phyloP scores from a whole-genome alignment of 2,329 filamentous ascomycete species.

The Chrysosporium keratinophilum region DNA sequence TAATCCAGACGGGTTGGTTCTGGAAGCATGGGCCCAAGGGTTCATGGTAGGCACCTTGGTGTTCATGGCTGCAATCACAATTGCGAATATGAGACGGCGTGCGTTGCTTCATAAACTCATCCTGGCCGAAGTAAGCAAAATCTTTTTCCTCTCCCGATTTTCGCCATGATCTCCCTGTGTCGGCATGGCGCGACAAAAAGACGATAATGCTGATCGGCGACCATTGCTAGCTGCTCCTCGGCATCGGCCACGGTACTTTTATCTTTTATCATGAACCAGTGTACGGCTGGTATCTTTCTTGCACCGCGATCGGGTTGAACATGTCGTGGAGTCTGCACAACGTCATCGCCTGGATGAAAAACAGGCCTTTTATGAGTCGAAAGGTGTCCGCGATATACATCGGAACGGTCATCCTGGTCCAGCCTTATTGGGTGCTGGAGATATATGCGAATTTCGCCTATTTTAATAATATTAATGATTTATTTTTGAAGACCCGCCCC shows the following conservation, averaged over 20 bases:
- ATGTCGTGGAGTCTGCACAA: constrained; percentile 56
- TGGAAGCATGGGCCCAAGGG: constrained; percentile 42
- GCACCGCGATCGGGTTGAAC: constrained; percentile 51
- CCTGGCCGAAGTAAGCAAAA: constrained; percentile 36
- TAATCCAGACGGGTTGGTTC: constrained; percentile 28
- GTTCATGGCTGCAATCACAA: constrained; percentile 41
- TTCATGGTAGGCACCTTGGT: constrained; percentile 41
- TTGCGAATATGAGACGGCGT: constrained; percentile 41
- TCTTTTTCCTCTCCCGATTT: neutral
- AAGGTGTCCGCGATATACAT: constrained; percentile 48
- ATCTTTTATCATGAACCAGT: constrained; percentile 47
- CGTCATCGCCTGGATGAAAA: constrained; percentile 58
- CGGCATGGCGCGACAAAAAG: too few relatives aligned
- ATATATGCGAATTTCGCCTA: constrained; percentile 57
- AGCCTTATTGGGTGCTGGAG: constrained; percentile 56
- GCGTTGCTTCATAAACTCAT: constrained; percentile 44
- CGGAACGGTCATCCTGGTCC: constrained; percentile 46
- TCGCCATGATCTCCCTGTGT: too few relatives aligned
- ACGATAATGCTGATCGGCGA: neutral
- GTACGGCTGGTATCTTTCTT: constrained; percentile 55
- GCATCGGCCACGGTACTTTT: constrained; percentile 49
- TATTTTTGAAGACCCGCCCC: constrained; percentile 48
- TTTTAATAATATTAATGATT: constrained; percentile 46
- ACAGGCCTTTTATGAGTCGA: constrained; percentile 47
- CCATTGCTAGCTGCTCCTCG: constrained; percentile 41